Conservation (phyloP, 2,329 filamentous ascomycete genomes). For the Ramularia endophylla region DNA sequence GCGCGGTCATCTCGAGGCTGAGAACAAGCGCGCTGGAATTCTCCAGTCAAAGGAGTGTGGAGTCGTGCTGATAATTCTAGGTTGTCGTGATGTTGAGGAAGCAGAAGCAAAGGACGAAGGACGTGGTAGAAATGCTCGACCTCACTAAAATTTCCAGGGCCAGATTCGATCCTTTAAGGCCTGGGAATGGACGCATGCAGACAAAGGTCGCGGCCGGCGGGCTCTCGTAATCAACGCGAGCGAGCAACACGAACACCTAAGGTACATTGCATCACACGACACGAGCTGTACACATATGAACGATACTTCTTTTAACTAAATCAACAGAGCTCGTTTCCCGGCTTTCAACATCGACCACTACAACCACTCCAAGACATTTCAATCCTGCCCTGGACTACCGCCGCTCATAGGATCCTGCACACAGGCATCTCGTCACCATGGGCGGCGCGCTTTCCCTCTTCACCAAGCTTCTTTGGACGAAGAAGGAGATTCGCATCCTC, state of each 20-base stretch:
- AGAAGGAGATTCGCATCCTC: conserved; percentile 97
- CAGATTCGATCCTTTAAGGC: neutral
- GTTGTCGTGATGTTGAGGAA: neutral
- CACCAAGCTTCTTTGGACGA: conserved; percentile 74
- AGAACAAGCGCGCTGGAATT: neutral
- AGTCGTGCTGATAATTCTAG: neutral
- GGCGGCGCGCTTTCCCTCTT: conserved; percentile 52
- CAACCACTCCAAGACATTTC: neutral
- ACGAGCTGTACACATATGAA: neutral
- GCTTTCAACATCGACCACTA: neutral
- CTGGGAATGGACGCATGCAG: no score
- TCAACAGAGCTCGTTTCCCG: neutral
- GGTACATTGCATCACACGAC: neutral
- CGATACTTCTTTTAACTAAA: neutral
- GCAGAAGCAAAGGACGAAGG: conserved; percentile 3
- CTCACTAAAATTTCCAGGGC: neutral
- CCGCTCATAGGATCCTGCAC: conserved; percentile 2
- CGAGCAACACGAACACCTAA: neutral
- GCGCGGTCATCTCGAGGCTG: neutral
- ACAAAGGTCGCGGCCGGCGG: no score
- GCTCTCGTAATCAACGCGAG: no score
- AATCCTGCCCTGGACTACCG: conserved; percentile 1
- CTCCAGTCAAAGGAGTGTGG: neutral
- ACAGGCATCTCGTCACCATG: conserved; percentile 35
- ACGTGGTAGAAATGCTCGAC: neutral